A percentile compares a stretch with the other conserved stretches of the same genome.
Conservation (phyloP, 306 rosid species). For the Cucumis cinereus region DNA sequence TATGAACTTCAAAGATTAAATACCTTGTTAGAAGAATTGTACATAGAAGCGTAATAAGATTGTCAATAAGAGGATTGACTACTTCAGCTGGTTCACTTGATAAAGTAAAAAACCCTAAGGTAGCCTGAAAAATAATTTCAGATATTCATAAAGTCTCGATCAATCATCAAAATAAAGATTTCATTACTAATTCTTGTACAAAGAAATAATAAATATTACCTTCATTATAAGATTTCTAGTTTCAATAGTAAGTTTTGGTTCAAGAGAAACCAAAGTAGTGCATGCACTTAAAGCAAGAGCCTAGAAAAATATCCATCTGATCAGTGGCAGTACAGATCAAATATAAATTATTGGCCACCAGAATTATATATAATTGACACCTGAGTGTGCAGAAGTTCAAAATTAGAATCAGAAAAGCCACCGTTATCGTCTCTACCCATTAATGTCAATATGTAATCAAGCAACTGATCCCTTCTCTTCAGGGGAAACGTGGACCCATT, state of each 20-base stretch:
- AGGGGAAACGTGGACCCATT: slow-evolving; percentile 83
- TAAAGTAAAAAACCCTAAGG: slow-evolving; percentile 89
- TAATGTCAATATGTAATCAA: slow-evolving; percentile 74
- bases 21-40: slow-evolving; percentile 97
- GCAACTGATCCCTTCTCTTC: slow-evolving; percentile 82
- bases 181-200: background rate
- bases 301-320: slow-evolving; percentile 23
- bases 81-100: slow-evolving; percentile 84
- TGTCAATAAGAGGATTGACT: slow-evolving; percentile 68
- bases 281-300: slow-evolving; percentile 97
- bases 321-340: slow-evolving; percentile 3
- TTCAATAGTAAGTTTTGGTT: slow-evolving; percentile 89
- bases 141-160: slow-evolving; percentile 11
- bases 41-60: slow-evolving; percentile 82
- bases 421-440: slow-evolving; percentile 89
- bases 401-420: slow-evolving; percentile 57
- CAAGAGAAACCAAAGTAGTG: slow-evolving; percentile 88
- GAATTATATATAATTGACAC: slow-evolving; percentile 21
- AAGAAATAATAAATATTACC: slow-evolving; percentile 23
- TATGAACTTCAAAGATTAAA: background rate
- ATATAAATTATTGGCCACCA: slow-evolving; percentile 13
- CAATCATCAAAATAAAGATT: background rate
- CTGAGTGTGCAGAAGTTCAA: slow-evolving; percentile 78
- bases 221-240: slow-evolving; percentile 84
- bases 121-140: slow-evolving; percentile 60